Evolutionary conservation across 768 basidiomycete species (phyloP), one percentile per base, ranked within the genome.

Genomic region (Mycena vitilis): DNA sequence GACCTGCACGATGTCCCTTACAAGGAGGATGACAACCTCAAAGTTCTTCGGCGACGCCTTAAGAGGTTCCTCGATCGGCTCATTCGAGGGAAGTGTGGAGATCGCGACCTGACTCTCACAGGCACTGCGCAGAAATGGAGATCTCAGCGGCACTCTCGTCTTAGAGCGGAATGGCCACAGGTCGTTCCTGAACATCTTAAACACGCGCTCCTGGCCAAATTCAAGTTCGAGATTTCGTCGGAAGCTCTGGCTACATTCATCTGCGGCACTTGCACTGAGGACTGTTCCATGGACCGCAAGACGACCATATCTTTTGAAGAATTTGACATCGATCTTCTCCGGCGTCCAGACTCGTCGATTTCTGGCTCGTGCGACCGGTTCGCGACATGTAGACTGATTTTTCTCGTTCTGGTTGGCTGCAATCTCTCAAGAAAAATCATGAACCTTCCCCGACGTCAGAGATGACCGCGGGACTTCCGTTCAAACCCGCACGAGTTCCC

Each of bases 321-420:
- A 13, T 16, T 18, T 15, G 23, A 16, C 30, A 34, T 53, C 4
- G 12, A 53, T 34, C 25, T 53, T 0, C 23, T 53, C 13, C 4
- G 7, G 16, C n/a, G 51, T 12, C 51, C 44, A 13, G 44, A 45
- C 13, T 34, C 7, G 12, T 5, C 30, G 37, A 58, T 36, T 37
- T 34, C 45, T 36, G 20, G 58, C 58, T 59, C 58, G 58, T 59
- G 58, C 48, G 58, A 59, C 58, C 12, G 10, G 16, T 8, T 20
- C 34, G 4, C 16, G 12, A 18, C 2, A 7, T 15, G 40, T 40
- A 37, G 45, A 37, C 20, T 3, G 18, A 30, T 48, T 45, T 47
- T 7, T 25, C 58, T 16, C n/a, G 5, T 11, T 20, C 45, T 48
- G 45, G 57, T 45, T n/a, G 56, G 23, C 42, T 20, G n/a, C 9